Conservation (phyloP, 208 protist species). For the Herpetomonas samuelpessoai region DNA sequence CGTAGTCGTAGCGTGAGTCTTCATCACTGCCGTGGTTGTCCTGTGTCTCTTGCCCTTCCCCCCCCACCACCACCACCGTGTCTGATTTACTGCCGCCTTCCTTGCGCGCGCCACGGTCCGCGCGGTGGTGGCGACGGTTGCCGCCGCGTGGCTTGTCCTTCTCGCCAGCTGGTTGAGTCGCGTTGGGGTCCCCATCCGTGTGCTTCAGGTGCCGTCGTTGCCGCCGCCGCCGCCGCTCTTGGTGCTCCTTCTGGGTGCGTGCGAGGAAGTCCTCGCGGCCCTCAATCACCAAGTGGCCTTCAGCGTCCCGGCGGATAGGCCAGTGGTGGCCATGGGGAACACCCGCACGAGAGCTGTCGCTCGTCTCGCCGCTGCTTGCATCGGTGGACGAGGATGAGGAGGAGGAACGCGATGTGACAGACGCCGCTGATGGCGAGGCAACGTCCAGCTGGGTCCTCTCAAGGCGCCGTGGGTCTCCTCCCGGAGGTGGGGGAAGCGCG, state of each 20-base stretch:
- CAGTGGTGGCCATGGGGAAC: no score
- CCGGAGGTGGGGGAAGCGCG: no score
- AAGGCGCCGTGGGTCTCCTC: no score
- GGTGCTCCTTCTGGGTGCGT: no score
- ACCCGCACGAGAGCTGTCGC: no score
- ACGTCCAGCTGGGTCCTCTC: no score
- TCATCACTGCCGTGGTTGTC: neutral
- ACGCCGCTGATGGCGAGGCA: neutral
- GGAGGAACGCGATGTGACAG: neutral
- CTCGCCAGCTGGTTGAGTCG: no score
- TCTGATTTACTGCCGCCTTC: neutral
- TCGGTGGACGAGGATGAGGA: neutral
- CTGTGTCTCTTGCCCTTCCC: neutral
- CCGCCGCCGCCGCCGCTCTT: neutral
- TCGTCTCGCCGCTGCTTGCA: no score
- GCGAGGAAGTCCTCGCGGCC: no score
- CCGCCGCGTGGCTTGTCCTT: no score
- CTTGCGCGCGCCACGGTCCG: neutral
- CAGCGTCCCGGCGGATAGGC: neutral
- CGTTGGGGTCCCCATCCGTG: constrained; percentile 9
- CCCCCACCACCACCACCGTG: neutral
- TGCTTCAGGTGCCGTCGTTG: constrained; percentile 6
- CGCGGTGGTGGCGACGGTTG: no score
- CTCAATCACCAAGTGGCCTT: neutral
- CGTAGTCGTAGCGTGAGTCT: constrained; percentile 8